phyloP scores from a whole-genome alignment of 768 basidiomycete species.

The Boletus fagicola region DNA sequence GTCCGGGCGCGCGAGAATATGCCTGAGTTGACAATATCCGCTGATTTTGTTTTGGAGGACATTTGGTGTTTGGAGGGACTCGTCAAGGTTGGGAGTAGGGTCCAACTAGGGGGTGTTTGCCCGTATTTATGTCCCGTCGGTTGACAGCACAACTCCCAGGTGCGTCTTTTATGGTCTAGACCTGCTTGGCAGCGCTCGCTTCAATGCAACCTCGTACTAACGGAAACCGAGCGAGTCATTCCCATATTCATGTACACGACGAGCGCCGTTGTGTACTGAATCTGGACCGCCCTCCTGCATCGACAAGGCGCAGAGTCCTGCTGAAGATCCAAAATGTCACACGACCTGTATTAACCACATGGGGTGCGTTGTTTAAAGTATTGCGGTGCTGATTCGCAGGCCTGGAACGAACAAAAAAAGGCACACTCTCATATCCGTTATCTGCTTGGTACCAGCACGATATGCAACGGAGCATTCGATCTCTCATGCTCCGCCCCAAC shows the following conservation, averaged over 20 bases:
- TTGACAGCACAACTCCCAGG: not conserved
- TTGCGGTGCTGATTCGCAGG: not conserved
- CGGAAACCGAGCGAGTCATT: not conserved
- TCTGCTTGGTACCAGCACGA: not conserved
- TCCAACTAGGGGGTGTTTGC: conserved; percentile 11
- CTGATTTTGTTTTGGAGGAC: conserved; percentile 4
- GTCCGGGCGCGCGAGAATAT: conserved; percentile 31
- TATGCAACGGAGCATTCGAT: not conserved
- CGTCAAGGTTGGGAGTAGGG: not conserved
- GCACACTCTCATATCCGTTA: not conserved
- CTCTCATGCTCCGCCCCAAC: not conserved
- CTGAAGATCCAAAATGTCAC: conserved; percentile 12
- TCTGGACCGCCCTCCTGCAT: too few relatives aligned
- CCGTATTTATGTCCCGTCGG: conserved; percentile 11
- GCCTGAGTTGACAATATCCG: conserved; percentile 7
- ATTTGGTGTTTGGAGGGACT: conserved; percentile 1
- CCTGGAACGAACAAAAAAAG: not conserved
- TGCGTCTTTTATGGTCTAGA: conserved; percentile 5
- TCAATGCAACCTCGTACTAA: not conserved
- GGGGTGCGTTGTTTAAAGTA: not conserved
- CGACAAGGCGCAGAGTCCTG: not conserved
- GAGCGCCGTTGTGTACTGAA: too few relatives aligned
- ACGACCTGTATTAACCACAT: conserved; percentile 11
- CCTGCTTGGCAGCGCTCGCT: not conserved
- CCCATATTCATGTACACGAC: not conserved